Percentiles rank a stretch among this genome's conserved stretches.
Conservation (phyloP, 2,329 filamentous ascomycete genomes). For the Tolypocladium album region DNA sequence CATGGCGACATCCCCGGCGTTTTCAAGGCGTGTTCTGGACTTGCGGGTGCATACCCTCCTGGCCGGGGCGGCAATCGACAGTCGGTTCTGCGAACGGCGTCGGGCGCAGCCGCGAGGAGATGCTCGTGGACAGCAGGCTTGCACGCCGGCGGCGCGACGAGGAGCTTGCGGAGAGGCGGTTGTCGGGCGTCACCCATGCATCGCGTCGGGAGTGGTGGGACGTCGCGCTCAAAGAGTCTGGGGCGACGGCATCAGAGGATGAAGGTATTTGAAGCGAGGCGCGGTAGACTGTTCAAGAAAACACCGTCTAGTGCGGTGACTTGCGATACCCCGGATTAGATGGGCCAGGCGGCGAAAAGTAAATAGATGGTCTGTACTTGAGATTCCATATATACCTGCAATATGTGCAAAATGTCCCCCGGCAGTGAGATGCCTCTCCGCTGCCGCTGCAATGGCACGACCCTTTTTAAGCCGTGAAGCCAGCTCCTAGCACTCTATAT, state of each 20-base stretch:
- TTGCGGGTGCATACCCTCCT: background rate
- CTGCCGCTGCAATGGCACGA: too few species aligned
- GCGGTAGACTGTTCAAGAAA: background rate
- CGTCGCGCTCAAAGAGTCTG: slow-evolving; percentile 2
- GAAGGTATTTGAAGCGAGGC: background rate
- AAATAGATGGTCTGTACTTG: background rate
- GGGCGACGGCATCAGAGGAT: too few species aligned
- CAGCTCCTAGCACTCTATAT: background rate
- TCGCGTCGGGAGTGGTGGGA: slow-evolving; percentile 20
- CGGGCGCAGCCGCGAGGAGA: slow-evolving; percentile 41
- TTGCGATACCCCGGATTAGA: background rate
- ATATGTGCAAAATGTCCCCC: background rate
- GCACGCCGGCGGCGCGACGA: slow-evolving; percentile 37
- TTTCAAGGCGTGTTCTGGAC: background rate
- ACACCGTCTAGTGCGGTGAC: background rate
- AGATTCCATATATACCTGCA: background rate
- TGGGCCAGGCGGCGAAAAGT: too few species aligned
- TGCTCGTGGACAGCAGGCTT: slow-evolving; percentile 36
- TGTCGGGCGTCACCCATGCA: slow-evolving; percentile 9
- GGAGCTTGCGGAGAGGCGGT: slow-evolving; percentile 28
- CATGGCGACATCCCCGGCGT: slow-evolving; percentile 38
- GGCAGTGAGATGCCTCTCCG: background rate
- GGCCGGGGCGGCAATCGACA: background rate
- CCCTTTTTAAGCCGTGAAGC: background rate
- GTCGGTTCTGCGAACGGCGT: slow-evolving; percentile 11